A percentile compares a stretch with the other conserved stretches of the same genome.
phyloP scores from a whole-genome alignment of 1,139 yeast genomes.

The Meyerozyma sp. region DNA sequence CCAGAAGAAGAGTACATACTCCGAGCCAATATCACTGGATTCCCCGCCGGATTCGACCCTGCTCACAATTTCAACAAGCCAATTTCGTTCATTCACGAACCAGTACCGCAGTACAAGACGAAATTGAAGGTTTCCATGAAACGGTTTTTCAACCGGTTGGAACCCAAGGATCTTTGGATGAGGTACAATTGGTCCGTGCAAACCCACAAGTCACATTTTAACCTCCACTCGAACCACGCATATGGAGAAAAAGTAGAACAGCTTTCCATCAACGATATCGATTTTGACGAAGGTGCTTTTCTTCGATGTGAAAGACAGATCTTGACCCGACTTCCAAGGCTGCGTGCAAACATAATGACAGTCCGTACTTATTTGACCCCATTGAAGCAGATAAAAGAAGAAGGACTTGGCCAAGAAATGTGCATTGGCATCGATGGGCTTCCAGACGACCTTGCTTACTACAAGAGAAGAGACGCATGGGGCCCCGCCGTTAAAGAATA shows the following conservation, averaged over 20 bases:
- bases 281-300: constrained; percentile 31
- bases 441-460: constrained; percentile 53
- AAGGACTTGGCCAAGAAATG: constrained; percentile 39
- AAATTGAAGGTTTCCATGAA: constrained; percentile 32
- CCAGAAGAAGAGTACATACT: constrained; percentile 31
- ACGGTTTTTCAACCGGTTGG: constrained; percentile 32
- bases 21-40: constrained; percentile 32
- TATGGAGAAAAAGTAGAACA: constrained; percentile 22
- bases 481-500: constrained; percentile 55
- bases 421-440: constrained; percentile 54
- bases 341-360: constrained; percentile 36
- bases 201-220: constrained; percentile 24
- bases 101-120: constrained; percentile 36
- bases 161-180: constrained; percentile 35
- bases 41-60: constrained; percentile 43
- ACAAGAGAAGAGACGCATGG: constrained; percentile 60
- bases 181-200: constrained; percentile 41
- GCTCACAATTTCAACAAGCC: constrained; percentile 26
- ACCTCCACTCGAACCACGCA: constrained; percentile 28
- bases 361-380: constrained; percentile 40
- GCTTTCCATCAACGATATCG: constrained; percentile 24
- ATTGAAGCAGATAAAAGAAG: constrained; percentile 26
- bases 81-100: constrained; percentile 33
- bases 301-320: constrained; percentile 39
- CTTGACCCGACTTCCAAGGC: constrained; percentile 33